Evolutionary conservation across 1,284 basidiomycete genomes (phyloP).

Genomic region (Cutaneotrichosporon cyanovorans): DNA sequence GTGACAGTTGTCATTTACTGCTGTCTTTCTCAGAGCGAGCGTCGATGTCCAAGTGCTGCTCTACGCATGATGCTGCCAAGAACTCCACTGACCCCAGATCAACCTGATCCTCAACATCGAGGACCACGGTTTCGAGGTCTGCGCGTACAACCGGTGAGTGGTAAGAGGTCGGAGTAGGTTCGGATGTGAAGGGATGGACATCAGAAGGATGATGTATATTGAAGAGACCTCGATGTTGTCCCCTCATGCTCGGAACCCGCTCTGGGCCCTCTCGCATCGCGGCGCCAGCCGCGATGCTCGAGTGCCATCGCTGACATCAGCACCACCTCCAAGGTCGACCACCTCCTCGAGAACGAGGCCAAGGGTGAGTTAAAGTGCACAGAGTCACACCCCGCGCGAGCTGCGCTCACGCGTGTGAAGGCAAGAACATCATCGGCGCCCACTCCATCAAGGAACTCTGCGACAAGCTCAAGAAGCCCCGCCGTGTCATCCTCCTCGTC

Average conservation of each 20-base stretch:
- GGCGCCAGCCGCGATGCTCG: too few relatives aligned
- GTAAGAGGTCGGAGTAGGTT: too few relatives aligned
- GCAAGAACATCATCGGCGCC: conserved; percentile 89
- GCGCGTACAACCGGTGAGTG: conserved; percentile 79
- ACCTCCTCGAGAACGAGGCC: conserved; percentile 93
- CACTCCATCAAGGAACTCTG: conserved; percentile 84
- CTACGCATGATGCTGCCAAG: too few relatives aligned
- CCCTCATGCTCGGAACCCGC: too few relatives aligned
- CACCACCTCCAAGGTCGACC: conserved; percentile 91
- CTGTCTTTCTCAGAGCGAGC: too few relatives aligned
- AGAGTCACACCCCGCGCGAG: neutral
- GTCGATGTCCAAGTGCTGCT: too few relatives aligned
- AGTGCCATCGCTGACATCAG: too few relatives aligned
- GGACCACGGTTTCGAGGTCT: conserved; percentile 97
- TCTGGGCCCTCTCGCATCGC: too few relatives aligned
- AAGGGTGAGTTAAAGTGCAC: conserved; percentile 54
- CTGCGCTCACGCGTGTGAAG: conserved; percentile 36
- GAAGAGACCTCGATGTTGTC: too few relatives aligned
- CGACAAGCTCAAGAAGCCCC: conserved; percentile 52
- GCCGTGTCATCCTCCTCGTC: conserved; percentile 85
- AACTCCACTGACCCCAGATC: too few relatives aligned
- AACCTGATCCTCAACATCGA: conserved; percentile 97
- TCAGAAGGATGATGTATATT: too few relatives aligned
- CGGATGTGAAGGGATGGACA: too few relatives aligned
- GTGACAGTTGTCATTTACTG: conserved; percentile 23